These are phyloP conservation scores for Aspergillus tanneri DNA, from an alignment of 2,329 filamentous ascomycete species.

Conservation along the genomic window DNA sequence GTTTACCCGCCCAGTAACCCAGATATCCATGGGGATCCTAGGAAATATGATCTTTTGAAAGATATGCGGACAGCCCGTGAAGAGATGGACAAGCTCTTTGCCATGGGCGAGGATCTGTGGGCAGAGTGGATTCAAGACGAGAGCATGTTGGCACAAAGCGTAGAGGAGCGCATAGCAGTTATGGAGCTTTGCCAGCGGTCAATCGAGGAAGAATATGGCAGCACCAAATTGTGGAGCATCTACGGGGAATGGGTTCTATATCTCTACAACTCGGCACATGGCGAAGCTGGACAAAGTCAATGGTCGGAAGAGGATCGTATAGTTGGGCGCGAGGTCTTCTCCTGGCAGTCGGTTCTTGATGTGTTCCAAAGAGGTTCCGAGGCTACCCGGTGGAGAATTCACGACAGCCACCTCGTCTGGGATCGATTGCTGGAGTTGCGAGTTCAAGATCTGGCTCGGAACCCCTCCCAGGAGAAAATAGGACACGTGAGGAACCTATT, in stretches of 20 bases:
- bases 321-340: slow-evolving; percentile 60
- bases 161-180: slow-evolving; percentile 58
- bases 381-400: slow-evolving; percentile 60
- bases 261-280: slow-evolving; percentile 54
- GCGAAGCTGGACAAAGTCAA: slow-evolving; percentile 37
- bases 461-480: slow-evolving; percentile 50
- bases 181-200: slow-evolving; percentile 61
- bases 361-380: slow-evolving; percentile 58
- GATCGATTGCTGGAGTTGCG: slow-evolving; percentile 59
- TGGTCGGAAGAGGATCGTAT: slow-evolving; percentile 58
- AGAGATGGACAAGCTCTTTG: slow-evolving; percentile 61
- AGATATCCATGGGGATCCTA: slow-evolving; percentile 46
- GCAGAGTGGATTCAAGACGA: slow-evolving; percentile 64
- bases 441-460: slow-evolving; percentile 52
- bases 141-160: slow-evolving; percentile 54
- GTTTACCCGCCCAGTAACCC: slow-evolving; percentile 47
- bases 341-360: slow-evolving; percentile 54
- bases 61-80: slow-evolving; percentile 52
- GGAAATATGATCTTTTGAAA: slow-evolving; percentile 47
- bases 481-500: slow-evolving; percentile 53
- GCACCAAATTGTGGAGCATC: slow-evolving; percentile 60
- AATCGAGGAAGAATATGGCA: slow-evolving; percentile 61
- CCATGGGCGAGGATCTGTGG: slow-evolving; percentile 64
- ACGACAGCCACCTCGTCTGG: slow-evolving; percentile 62
- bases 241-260: slow-evolving; percentile 62